Evolutionary conservation across 2,329 filamentous ascomycete genomes (phyloP), one percentile per base, ranked within the genome.

Genomic region (Curvularia spicifera): DNA sequence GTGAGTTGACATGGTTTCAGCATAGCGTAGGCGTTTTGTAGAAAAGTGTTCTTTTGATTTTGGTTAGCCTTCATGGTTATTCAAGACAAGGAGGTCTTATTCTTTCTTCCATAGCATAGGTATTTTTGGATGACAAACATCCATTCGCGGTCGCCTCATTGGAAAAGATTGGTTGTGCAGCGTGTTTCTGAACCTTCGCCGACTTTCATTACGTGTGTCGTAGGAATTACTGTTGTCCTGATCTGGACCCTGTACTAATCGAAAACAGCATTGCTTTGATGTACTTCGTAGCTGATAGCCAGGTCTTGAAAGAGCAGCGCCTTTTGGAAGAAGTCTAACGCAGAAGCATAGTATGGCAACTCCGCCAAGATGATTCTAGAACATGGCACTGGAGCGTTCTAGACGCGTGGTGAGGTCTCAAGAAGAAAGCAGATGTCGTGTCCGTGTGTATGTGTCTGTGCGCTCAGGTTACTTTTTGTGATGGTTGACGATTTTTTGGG

Each of bases 21-120:
- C 46, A 56, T 56, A 51, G 46, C 45, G 24, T 18, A 44, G 45
- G 45, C 18, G 45, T 47, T 31, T 35, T 31, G 8, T 35, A 28
- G 45, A 22, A 35, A 31, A 47, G 45, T 35, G 18, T 22, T 22
- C 20, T 2, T 12, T 44, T n/a, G 2, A n/a, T 1, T 20, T 24
- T 44, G 24, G 13, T 5, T 3, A 15, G 40, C 42, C 15, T 44
- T 44, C 7, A 44, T 7, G 24, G 26, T 10, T n/a, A 44, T 18
- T 4, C 15, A n/a, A 5, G 42, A n/a, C 2, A 15, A 24, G 22
- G 13, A 7, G 7, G 3, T 26, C 24, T 28, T 44, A 8, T 37
- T 8, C 15, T 5, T 12, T 37, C 5, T 37, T 8, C 15, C 35
- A n/a, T 18, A n/a, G 12, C 33, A 12, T 12, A 18, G 3, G 5